Evolutionary conservation across 2,329 filamentous ascomycete genomes (phyloP), one percentile per base, ranked within the genome.

Genomic region (Xylaria sp.): DNA sequence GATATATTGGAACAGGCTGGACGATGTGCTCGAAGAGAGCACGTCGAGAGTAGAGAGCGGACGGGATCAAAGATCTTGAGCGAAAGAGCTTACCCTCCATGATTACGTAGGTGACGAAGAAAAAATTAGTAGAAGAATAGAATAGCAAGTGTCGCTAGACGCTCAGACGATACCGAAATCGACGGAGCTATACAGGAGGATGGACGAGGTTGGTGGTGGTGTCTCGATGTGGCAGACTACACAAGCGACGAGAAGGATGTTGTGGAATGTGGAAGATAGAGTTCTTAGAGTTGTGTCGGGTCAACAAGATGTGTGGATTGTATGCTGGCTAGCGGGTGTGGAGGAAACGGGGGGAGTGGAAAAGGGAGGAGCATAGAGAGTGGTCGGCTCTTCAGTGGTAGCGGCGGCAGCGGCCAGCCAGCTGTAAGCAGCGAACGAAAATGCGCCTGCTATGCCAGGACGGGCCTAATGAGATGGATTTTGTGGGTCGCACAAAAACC

Each of bases 11-110:
- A 12, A 36, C 52, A 58, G 64, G 62, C 46, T 46, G 57, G 52
- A 54, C 6, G 71, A 64, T 55, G 68, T 55, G 68, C 25, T 67
- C 66, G 57, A 64, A 56, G 46, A 67, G 46, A 66, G 56, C 51
- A 64, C 63, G 57, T 56, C 25, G 20, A 20, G 18, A 18, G 56
- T 23, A 20, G 62, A 70, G 70, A 23, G 18, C n/a, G n/a, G n/a
- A 62, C 28, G n/a, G n/a, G 54, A 66, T 43, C 48, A 73, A 72
- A 46, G 36, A 23, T 18, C 20, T 31, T 23, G 41, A 73, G 77
- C 15, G 72, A 79, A 75, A 80, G 75, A 80, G 82, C 87, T 84
- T 88, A 91, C 89, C 89, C 86, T 91, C 86, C 86, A 88, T 84
- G 84, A 81, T 86, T 83, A 80, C 73, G 79, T 80, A 78, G 78